Percentiles rank a stretch among this genome's conserved stretches.
phyloP scores from a whole-genome alignment of 805 yeast species.

The Candida tammaniensis region DNA sequence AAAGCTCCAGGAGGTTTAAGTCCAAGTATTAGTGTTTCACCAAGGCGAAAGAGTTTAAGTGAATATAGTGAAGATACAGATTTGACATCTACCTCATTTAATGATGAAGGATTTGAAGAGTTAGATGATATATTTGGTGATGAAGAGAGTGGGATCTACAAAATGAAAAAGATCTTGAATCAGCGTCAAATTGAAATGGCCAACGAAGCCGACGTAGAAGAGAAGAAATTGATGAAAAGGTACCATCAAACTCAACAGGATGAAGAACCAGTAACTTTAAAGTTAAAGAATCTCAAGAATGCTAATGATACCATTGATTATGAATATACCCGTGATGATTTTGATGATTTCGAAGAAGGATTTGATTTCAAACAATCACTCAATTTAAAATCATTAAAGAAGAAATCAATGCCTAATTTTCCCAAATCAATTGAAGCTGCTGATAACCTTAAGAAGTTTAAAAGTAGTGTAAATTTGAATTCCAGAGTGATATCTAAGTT shows the following conservation, averaged over 20 bases:
- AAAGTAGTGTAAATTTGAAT: conserved; percentile 13
- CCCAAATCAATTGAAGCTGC: conserved; percentile 1
- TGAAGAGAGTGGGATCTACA: conserved; percentile 31
- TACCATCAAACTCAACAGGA: conserved; percentile 3
- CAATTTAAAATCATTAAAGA: conserved; percentile 1
- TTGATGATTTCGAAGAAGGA: conserved; percentile 29
- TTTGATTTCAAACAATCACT: conserved; percentile 22
- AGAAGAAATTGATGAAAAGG: conserved; percentile 2
- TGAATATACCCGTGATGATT: conserved; percentile 20
- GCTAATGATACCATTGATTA: conserved; percentile 23
- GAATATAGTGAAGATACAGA: conserved; percentile 43
- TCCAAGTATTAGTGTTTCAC: conserved; percentile 10
- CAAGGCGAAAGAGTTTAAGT: conserved; percentile 23
- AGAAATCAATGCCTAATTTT: conserved; percentile 5
- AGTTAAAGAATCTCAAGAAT: too few species aligned
- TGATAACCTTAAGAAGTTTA: conserved; percentile 19
- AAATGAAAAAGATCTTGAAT: conserved; percentile 1
- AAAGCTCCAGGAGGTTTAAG: conserved; percentile 7
- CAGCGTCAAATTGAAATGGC: neutral
- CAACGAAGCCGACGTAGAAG: conserved; percentile 10
- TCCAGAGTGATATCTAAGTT: conserved; percentile 34
- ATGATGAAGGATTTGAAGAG: conserved; percentile 30
- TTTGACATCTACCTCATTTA: conserved; percentile 31
- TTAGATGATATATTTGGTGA: conserved; percentile 29
- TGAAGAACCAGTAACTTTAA: conserved; percentile 28